Evolutionary conservation across 306 rosid genomes (phyloP), one percentile per base, ranked within the genome.

Genomic region (Cicer yamashitae): DNA sequence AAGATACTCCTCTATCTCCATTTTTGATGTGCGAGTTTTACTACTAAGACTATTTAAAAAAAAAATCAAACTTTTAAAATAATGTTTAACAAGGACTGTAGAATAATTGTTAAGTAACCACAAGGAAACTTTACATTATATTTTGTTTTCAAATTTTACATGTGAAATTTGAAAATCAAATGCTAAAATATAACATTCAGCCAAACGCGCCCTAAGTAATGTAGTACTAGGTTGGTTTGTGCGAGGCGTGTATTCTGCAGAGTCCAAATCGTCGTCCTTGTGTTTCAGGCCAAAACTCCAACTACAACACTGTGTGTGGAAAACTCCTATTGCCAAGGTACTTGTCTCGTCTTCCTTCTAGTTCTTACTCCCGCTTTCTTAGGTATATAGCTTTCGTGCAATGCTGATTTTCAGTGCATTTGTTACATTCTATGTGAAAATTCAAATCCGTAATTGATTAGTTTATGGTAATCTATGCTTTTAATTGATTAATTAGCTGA

Each of bases 311-410:
- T 1, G 43, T 7, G 56, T 25, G 59, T 3, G 12, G 50, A 70
- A 54, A 39, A 15, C 5, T 53, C 44, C 17, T 6, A 34, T 69
- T 37, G 74, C 74, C 74, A 34, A 60, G 76, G 76, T 71, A 54
- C 64, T 40, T 40, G 18, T 53, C 7, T 71, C 12, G 17, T 41
- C 0, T 51, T 10, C 75, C 11, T 51, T 70, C 63, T 15, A 51
- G 41, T 25, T 46, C 43, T 17, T 20, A 45, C 41, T 45, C 18
- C 18, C 12, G 18, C 15, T 69, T 67, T 13, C 18, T 22, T 46
- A 20, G 68, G n/a, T 20, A 10, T 10, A 34, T 69, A 30, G 62
- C 37, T 34, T 34, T 38, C 9, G 8, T 38, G 8, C 34, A 68
- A 48, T 37, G 22, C 50, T 69, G 34, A 34, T 4, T 2, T 69